phyloP scores from a whole-genome alignment of 345 rosid species.

The Acer yangbiense region DNA sequence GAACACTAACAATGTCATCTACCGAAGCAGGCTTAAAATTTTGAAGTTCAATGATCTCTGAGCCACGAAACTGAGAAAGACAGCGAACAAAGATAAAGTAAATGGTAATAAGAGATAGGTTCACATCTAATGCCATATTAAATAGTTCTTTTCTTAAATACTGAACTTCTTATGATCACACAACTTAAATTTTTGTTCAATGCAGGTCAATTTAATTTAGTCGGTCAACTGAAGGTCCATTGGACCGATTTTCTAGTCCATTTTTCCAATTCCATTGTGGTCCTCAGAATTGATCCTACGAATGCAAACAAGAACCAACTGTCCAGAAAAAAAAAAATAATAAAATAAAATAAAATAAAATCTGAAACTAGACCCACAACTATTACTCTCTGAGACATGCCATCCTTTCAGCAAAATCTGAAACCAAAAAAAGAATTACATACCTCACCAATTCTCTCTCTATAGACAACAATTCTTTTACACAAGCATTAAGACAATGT shows the following conservation, averaged over 20 bases:
- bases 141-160: neutral
- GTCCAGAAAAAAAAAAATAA: neutral
- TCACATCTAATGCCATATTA: neutral
- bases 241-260: neutral
- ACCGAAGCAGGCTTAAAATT: constrained; percentile 72
- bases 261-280: neutral
- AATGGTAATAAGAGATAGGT: neutral
- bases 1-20: constrained; percentile 78
- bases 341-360: too few relatives aligned
- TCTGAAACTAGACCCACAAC: too few relatives aligned
- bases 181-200: neutral
- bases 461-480: neutral
- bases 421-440: too few relatives aligned
- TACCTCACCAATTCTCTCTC: too few relatives aligned
- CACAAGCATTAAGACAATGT: neutral
- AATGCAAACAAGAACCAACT: neutral
- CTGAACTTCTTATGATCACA: neutral
- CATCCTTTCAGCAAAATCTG: too few relatives aligned
- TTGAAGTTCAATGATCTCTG: constrained; percentile 65
- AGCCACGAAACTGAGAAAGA: constrained; percentile 66
- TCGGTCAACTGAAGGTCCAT: neutral
- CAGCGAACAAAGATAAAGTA: neutral
- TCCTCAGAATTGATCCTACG: neutral
- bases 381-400: too few relatives aligned
- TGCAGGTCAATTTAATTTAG: neutral